phyloP scores from a whole-genome alignment of 352 stramenopile genomes.

The Phytophthora citricola region DNA sequence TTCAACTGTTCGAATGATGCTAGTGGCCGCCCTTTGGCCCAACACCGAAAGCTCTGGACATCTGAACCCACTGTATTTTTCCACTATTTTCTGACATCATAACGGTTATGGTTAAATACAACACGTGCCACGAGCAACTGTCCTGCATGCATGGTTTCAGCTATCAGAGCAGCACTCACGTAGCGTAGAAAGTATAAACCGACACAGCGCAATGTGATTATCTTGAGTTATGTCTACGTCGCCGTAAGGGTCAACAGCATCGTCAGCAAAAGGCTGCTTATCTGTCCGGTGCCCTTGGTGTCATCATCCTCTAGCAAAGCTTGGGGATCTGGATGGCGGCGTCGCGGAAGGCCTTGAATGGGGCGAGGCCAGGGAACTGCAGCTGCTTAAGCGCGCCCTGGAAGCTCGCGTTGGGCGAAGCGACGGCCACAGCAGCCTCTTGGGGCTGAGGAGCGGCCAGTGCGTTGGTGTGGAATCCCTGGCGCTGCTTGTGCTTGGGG shows the following conservation, averaged over 20 bases:
- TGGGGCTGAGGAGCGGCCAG: slow-evolving; percentile 38
- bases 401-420: slow-evolving; percentile 94
- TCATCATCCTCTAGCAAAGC: slow-evolving; percentile 45
- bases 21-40: background rate
- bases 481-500: slow-evolving; percentile 94
- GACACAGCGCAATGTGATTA: slow-evolving; percentile 33
- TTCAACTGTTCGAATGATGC: slow-evolving; percentile 22
- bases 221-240: slow-evolving; percentile 34
- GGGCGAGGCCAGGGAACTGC: slow-evolving; percentile 89
- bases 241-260: background rate
- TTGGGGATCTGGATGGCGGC: slow-evolving; percentile 76
- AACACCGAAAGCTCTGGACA: background rate
- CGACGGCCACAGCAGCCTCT: slow-evolving; percentile 41
- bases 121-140: too few species aligned
- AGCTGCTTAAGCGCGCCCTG: slow-evolving; percentile 93
- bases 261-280: too few species aligned
- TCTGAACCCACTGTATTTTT: slow-evolving; percentile 12
- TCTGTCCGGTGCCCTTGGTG: background rate
- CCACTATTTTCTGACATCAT: slow-evolving; percentile 12
- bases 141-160: too few species aligned
- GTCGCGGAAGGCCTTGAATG: slow-evolving; percentile 84
- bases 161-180: background rate
- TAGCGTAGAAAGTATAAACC: slow-evolving; percentile 7
- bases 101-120: slow-evolving; percentile 13
- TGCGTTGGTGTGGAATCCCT: slow-evolving; percentile 90